A percentile compares a stretch with the other conserved stretches of the same genome.
Conservation (phyloP, 345 rosid genomes). For the Heritiera fomes region DNA sequence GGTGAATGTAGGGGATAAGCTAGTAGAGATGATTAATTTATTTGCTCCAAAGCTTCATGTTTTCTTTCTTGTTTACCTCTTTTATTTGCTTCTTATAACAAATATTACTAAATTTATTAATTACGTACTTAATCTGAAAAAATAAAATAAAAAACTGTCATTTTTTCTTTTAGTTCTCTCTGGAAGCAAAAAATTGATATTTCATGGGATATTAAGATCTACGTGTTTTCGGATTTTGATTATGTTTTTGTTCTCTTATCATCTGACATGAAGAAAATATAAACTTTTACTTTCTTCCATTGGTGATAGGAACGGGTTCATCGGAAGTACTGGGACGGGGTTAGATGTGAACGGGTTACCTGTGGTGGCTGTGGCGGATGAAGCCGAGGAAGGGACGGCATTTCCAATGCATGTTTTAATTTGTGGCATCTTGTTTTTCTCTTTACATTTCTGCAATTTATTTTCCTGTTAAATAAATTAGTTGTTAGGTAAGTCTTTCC, state of each 20-base stretch:
- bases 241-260: background rate
- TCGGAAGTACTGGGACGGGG: conserved; percentile 38
- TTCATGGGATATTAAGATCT: background rate
- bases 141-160: background rate
- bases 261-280: background rate
- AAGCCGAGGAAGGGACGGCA: conserved; percentile 55
- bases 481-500: too few species aligned
- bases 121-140: background rate
- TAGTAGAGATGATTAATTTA: background rate
- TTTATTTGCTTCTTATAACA: background rate
- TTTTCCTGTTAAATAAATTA: background rate
- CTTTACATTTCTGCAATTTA: background rate
- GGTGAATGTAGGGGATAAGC: background rate
- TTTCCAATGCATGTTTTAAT: background rate
- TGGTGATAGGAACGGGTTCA: conserved; percentile 40
- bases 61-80: background rate
- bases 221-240: background rate
- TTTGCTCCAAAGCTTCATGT: background rate
- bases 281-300: conserved; percentile 21
- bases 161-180: background rate
- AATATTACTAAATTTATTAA: background rate
- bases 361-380: conserved; percentile 27
- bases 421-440: background rate
- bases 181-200: background rate
- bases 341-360: conserved; percentile 54